phyloP scores from a whole-genome alignment of 2,329 filamentous ascomycete species.

The Verticillium dahliae region DNA sequence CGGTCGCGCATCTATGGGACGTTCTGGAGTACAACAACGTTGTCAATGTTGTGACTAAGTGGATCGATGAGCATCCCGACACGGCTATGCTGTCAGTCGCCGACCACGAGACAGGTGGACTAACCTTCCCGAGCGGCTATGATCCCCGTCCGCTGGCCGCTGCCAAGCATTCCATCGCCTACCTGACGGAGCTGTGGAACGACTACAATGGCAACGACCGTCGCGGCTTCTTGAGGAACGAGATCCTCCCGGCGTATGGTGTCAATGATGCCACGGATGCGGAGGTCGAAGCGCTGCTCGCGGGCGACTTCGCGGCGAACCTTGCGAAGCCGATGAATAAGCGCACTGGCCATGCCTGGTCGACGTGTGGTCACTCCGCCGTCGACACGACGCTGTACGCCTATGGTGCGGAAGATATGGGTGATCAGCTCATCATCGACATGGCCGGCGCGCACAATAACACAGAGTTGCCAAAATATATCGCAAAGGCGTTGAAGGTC shows the following conservation, averaged over 20 bases:
- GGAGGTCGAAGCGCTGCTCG: constrained; percentile 17
- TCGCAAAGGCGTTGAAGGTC: constrained; percentile 19
- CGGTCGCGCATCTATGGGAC: constrained; percentile 41
- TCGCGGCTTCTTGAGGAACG: constrained; percentile 15
- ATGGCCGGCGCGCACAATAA: constrained; percentile 22
- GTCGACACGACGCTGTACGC: constrained; percentile 26
- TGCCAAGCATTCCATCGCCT: constrained; percentile 18
- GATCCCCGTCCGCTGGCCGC: constrained; percentile 20
- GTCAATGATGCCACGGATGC: constrained; percentile 18
- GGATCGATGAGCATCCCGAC: constrained; percentile 28
- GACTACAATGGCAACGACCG: constrained; percentile 20
- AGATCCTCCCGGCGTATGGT: constrained; percentile 21
- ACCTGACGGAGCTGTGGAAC: constrained; percentile 17
- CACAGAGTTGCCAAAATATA: constrained; percentile 19
- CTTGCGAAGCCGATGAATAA: constrained; percentile 19
- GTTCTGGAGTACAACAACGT: constrained; percentile 29
- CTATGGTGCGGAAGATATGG: constrained; percentile 18
- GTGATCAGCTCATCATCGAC: constrained; percentile 14
- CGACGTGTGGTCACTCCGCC: constrained; percentile 27
- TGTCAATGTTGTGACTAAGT: constrained; percentile 23
- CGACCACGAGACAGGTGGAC: constrained; percentile 30
- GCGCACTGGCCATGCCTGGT: constrained; percentile 24
- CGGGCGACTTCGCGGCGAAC: constrained; percentile 14
- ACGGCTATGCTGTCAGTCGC: constrained; percentile 28
- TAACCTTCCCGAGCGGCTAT: constrained; percentile 24